These are phyloP conservation scores for Adansonia digitata DNA, from an alignment of 345 rosid species.

Conservation along the genomic window DNA sequence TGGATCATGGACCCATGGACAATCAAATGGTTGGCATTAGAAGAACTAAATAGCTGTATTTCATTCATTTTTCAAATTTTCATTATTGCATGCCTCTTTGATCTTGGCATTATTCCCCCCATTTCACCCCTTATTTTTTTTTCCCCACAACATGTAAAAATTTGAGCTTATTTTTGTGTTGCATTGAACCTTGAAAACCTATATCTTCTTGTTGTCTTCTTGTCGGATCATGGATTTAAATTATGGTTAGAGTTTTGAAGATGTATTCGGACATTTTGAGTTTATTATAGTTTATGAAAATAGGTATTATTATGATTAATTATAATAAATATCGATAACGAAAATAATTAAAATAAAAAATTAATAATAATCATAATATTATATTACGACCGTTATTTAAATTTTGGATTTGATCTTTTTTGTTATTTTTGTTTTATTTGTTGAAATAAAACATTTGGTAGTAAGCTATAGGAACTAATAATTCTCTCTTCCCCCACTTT, in stretches of 20 bases:
- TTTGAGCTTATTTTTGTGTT: not conserved
- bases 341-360: too few species aligned
- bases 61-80: slow-evolving; percentile 19
- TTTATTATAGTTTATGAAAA: too few species aligned
- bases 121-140: not conserved
- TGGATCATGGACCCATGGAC: slow-evolving; percentile 17
- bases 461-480: too few species aligned
- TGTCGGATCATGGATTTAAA: too few species aligned
- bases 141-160: not conserved
- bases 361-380: too few species aligned
- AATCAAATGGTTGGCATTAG: slow-evolving; percentile 20
- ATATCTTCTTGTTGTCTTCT: not conserved
- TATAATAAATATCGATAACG: too few species aligned
- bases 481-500: not conserved
- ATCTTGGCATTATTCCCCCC: not conserved
- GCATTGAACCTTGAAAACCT: not conserved
- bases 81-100: slow-evolving; percentile 12
- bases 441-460: not conserved
- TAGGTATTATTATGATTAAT: too few species aligned
- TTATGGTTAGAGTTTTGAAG: too few species aligned
- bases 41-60: slow-evolving; percentile 28
- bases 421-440: not conserved
- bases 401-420: too few species aligned
- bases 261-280: too few species aligned
- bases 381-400: too few species aligned